Evolutionary conservation across 2,329 filamentous ascomycete genomes (phyloP), one percentile per base, ranked within the genome.

Genomic region (Scedosporium boydii): DNA sequence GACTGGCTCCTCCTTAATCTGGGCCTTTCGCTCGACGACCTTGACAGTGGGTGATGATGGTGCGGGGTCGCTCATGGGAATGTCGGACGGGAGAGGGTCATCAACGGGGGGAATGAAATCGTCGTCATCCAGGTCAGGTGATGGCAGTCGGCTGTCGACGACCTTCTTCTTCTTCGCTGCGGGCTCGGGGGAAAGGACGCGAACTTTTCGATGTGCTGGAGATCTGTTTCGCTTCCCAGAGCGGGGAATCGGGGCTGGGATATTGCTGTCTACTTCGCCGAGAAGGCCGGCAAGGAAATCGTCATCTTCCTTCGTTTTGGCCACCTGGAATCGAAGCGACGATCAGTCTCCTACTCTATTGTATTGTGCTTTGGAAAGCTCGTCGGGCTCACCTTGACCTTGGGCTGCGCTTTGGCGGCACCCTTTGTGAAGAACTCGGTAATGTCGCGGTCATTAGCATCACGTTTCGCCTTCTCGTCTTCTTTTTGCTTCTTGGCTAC

Each of bases 381-480:
- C 12, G 3, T 61, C 63, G 29, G 74, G 44, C 59, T 63, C 75
- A 93, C 91, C 83, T 96, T 98, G 18, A 89, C 82, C 72, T 97
- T 98, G 14, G 87, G 80, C 63, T 87, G 87, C 59, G 82, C 75
- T 66, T 82, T 82, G 64, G 80, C 79, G 41, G 85, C 83, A 62
- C 91, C 91, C 68, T 89, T 90, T 67, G 84, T 93, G 73, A 99
- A 98, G 76, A 96, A 99, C 70, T 96, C 93, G 75, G 88, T 92
- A 72, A 99, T 98, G 68, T 92, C 89, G 70, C 90, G 89, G 74
- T 96, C 92, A 67, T 92, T 91, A 73, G 90, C 92, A 68, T 96
- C 90, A 70, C 89, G 86, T 72, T 90, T 89, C 63, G 91, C 87
- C 66, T 90, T 87, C 63, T 96, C 92, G 67, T 96, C 91, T 69